Evolutionary conservation across 129 eudicot genomes (phyloP).

Genomic region (Centrapalus pauciflorus): DNA sequence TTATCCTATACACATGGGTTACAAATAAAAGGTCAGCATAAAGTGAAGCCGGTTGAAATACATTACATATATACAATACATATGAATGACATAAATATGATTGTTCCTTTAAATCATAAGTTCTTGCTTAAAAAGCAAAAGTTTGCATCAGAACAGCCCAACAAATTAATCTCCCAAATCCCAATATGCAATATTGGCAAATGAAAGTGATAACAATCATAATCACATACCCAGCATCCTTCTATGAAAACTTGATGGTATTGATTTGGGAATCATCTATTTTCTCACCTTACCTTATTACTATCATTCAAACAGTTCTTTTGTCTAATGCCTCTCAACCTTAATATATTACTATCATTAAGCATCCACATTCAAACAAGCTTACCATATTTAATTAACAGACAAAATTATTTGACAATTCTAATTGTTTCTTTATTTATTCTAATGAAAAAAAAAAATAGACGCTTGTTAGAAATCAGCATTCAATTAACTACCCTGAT

Average conservation of each 20-base stretch:
- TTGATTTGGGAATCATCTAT: not conserved
- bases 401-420: not conserved
- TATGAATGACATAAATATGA: not conserved
- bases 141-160: not conserved
- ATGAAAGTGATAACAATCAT: not conserved
- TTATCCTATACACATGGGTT: slow-evolving; percentile 45
- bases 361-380: too few relatives aligned
- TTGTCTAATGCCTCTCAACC: too few relatives aligned
- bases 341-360: too few relatives aligned
- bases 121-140: not conserved
- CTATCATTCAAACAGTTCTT: too few relatives aligned
- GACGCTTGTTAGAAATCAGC: not conserved
- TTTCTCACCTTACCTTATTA: too few relatives aligned
- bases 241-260: not conserved
- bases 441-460: not conserved
- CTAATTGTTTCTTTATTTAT: not conserved
- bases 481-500: too few relatives aligned
- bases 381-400: not conserved
- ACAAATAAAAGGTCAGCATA: slow-evolving; percentile 8
- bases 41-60: not conserved
- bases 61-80: not conserved
- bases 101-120: not conserved
- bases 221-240: not conserved
- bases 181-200: not conserved
- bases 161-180: not conserved